A percentile compares a stretch with the other conserved stretches of the same genome.
These are phyloP conservation scores for Candida frijolesensis DNA, from an alignment of 1,139 yeast genomes.

Conservation along the genomic window DNA sequence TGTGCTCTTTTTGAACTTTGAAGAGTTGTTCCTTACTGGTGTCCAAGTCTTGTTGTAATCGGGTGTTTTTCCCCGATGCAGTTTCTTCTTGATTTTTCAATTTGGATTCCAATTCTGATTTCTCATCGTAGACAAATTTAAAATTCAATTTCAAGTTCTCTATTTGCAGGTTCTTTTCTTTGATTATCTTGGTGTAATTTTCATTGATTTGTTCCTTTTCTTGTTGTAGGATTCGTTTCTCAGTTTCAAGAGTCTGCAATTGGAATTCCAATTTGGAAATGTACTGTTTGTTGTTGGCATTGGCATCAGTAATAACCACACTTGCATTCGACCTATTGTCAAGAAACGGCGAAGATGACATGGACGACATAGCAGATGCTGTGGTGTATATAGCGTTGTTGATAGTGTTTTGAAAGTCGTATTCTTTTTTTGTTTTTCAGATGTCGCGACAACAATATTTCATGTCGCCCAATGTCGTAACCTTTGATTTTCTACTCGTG, in stretches of 20 bases:
- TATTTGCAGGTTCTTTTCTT: slow-evolving; percentile 34
- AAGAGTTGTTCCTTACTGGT: slow-evolving; percentile 22
- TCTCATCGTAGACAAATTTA: slow-evolving; percentile 56
- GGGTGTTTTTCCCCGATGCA: slow-evolving; percentile 38
- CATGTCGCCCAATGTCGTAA: background rate
- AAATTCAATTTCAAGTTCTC: slow-evolving; percentile 53
- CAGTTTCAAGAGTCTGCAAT: slow-evolving; percentile 32
- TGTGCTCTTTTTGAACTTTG: slow-evolving; percentile 17
- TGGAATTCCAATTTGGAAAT: slow-evolving; percentile 35
- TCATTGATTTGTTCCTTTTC: slow-evolving; percentile 30
- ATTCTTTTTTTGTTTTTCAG: background rate
- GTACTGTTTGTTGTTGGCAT: slow-evolving; percentile 12
- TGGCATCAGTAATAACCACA: background rate
- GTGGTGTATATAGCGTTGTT: background rate
- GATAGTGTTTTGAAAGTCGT: background rate
- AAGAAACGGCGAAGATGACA: slow-evolving; percentile 21
- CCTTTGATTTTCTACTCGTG: background rate
- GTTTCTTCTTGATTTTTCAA: slow-evolving; percentile 50
- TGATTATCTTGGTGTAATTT: slow-evolving; percentile 32
- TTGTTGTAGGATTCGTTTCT: slow-evolving; percentile 37
- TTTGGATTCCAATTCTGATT: slow-evolving; percentile 56
- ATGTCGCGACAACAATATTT: background rate
- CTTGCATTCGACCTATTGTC: slow-evolving; percentile 16
- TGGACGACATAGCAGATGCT: background rate
- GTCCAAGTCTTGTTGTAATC: slow-evolving; percentile 32